phyloP scores from a whole-genome alignment of 768 basidiomycete genomes.

The Tricholoma saponaceum region DNA sequence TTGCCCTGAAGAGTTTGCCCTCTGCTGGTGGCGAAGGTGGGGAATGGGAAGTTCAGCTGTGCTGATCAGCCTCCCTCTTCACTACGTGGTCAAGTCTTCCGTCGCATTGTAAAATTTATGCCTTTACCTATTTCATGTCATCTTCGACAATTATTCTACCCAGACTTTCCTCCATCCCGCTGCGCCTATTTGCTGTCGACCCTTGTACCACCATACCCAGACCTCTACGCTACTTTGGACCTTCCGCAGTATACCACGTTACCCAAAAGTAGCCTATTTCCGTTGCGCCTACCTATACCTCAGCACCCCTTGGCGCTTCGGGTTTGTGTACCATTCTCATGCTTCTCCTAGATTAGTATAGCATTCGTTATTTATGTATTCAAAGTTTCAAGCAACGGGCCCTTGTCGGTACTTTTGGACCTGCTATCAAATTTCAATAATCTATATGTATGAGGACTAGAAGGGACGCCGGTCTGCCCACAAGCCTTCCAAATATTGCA shows the following conservation, averaged over 20 bases:
- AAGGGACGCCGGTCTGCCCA: no score
- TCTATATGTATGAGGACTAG: background rate
- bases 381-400: background rate
- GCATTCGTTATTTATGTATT: background rate
- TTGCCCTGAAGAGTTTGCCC: constrained; percentile 64
- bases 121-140: constrained; percentile 3
- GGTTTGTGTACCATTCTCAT: background rate
- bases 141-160: constrained; percentile 7
- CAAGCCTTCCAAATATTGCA: no score
- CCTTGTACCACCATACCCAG: constrained; percentile 15
- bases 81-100: constrained; percentile 4
- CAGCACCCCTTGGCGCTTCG: background rate
- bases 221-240: constrained; percentile 10
- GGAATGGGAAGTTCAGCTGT: constrained; percentile 77
- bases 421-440: background rate
- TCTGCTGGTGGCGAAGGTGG: constrained; percentile 61
- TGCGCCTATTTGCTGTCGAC: constrained; percentile 2
- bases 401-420: background rate
- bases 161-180: background rate
- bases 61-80: constrained; percentile 31
- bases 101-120: constrained; percentile 12
- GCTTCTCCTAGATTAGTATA: background rate
- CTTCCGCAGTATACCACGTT: constrained; percentile 11
- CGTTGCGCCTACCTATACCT: constrained; percentile 7
- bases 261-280: constrained; percentile 19